phyloP scores from a whole-genome alignment of 768 basidiomycete species.

The Mycena kentingensis region DNA sequence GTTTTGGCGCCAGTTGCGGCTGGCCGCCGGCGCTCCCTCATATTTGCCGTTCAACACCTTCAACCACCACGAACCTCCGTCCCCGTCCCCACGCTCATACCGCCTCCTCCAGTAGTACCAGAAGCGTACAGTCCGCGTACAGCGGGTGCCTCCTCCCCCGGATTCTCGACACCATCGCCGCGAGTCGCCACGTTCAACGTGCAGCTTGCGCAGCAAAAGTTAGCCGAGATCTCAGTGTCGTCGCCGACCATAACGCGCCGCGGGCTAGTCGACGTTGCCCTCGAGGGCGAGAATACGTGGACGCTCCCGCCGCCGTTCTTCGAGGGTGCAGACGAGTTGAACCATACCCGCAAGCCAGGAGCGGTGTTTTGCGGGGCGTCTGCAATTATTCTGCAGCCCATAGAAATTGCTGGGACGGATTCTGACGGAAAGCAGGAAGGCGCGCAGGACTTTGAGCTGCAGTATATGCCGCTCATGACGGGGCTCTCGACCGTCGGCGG shows the following conservation, averaged over 20 bases:
- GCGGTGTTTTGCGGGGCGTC: constrained; percentile 56
- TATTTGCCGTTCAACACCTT: constrained; percentile 69
- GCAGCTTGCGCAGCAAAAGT: constrained; percentile 52
- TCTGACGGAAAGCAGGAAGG: constrained; percentile 35
- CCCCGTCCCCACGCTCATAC: constrained; percentile 19
- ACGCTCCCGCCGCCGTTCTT: constrained; percentile 51
- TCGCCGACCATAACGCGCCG: constrained; percentile 43
- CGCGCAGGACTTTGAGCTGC: constrained; percentile 62
- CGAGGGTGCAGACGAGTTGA: constrained; percentile 40
- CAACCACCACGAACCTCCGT: constrained; percentile 39
- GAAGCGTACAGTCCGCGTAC: constrained; percentile 38
- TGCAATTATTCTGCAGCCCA: constrained; percentile 44
- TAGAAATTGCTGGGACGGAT: constrained; percentile 40
- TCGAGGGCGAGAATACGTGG: constrained; percentile 15
- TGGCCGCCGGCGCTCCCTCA: constrained; percentile 42
- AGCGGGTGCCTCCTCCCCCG: constrained; percentile 50
- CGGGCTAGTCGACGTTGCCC: constrained; percentile 27
- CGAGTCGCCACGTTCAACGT: constrained; percentile 51
- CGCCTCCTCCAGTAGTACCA: constrained; percentile 12
- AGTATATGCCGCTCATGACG: constrained; percentile 56
- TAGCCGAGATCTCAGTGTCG: constrained; percentile 21
- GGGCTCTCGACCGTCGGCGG: constrained; percentile 73
- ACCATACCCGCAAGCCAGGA: constrained; percentile 28
- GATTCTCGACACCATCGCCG: constrained; percentile 56
- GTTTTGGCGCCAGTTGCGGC: constrained; percentile 48